Evolutionary conservation across 352 stramenopile species (phyloP).

Genomic region (Phytophthora idaei): DNA sequence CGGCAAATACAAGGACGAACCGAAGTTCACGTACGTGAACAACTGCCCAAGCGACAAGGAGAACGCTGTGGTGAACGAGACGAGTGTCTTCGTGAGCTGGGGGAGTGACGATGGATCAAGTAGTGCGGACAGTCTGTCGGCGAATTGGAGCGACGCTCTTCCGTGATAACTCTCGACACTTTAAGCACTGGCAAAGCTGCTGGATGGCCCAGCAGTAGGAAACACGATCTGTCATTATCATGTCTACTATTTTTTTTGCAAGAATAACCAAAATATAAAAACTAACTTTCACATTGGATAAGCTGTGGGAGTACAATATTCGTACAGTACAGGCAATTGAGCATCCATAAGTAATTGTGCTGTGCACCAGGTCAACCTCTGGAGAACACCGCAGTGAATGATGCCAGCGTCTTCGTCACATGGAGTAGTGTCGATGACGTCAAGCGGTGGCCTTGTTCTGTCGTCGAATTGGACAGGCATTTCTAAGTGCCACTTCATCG

Average conservation of each 20-base stretch:
- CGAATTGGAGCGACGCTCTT: slow-evolving; percentile 12
- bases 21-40: slow-evolving; percentile 6
- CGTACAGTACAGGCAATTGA: too few species aligned
- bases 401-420: neutral
- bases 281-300: too few species aligned
- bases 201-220: too few species aligned
- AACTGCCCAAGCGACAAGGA: slow-evolving; percentile 11
- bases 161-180: neutral
- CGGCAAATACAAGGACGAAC: neutral
- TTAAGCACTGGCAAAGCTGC: neutral
- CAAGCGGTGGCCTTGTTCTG: neutral
- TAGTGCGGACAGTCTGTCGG: neutral
- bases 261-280: too few species aligned
- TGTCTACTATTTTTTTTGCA: neutral
- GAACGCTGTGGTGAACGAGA: slow-evolving; percentile 1
- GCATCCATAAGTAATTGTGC: too few species aligned
- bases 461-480: slow-evolving; percentile 14
- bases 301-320: too few species aligned
- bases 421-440: neutral
- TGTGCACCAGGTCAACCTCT: too few species aligned
- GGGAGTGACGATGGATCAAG: neutral
- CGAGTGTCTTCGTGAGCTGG: neutral
- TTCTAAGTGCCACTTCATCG: too few species aligned
- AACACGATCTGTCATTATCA: neutral
- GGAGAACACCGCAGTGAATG: neutral